Conservation (phyloP, 331 rosid species). For the Arachis monticola region DNA sequence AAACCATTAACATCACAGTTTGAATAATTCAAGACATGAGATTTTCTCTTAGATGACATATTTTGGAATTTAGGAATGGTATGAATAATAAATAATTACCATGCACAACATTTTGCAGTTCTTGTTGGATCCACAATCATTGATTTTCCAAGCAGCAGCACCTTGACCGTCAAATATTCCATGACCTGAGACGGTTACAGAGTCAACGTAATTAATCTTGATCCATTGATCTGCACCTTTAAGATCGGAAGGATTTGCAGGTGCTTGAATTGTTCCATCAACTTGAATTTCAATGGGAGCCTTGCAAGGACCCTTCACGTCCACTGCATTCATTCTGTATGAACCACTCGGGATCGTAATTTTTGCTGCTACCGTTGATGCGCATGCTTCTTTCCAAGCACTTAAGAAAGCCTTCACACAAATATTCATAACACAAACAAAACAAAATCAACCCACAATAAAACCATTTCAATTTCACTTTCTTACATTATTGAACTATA, state of each 20-base stretch:
- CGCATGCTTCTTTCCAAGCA: constrained; percentile 28
- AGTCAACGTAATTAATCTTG: neutral
- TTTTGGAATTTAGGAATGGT: too few species aligned
- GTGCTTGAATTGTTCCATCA: constrained; percentile 32
- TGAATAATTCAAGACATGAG: too few species aligned
- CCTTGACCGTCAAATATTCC: constrained; percentile 25
- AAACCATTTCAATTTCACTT: too few species aligned
- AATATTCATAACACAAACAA: too few species aligned
- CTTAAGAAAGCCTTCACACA: neutral
- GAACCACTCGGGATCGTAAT: neutral
- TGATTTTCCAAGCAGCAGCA: neutral
- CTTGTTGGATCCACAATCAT: neutral
- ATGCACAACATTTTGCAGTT: constrained; percentile 2
- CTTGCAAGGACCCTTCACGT: constrained; percentile 19
- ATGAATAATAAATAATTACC: constrained; percentile 1
- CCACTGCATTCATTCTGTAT: neutral
- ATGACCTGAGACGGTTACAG: neutral
- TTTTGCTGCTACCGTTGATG: neutral
- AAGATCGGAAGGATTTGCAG: neutral
- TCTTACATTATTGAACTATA: too few species aligned
- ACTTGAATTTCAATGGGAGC: constrained; percentile 19
- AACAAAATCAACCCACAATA: too few species aligned
- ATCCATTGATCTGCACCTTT: neutral
- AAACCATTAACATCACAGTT: too few species aligned
- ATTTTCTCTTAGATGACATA: too few species aligned